A percentile compares a stretch with the other conserved stretches of the same genome.
Conservation (phyloP, 768 basidiomycete genomes). For the Suillus brevipes region DNA sequence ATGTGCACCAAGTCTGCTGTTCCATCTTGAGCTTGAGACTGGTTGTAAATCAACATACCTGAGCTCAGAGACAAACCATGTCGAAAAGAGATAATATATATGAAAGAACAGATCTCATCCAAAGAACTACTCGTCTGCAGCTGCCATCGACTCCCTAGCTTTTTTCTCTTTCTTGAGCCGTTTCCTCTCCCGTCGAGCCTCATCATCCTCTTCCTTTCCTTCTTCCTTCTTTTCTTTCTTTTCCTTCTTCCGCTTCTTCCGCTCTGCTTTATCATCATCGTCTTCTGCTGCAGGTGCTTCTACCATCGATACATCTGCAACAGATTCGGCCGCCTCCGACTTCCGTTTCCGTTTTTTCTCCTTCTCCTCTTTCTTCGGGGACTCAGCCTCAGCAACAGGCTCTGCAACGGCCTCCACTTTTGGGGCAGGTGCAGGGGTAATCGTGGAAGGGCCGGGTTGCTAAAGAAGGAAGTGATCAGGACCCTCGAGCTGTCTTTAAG, state of each 20-base stretch:
- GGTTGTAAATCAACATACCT: not conserved
- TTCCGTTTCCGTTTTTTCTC: slow-evolving; percentile 89
- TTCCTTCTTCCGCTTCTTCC: slow-evolving; percentile 61
- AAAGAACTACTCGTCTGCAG: slow-evolving; percentile 23
- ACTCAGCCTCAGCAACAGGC: slow-evolving; percentile 34
- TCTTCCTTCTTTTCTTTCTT: slow-evolving; percentile 53
- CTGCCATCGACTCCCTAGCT: slow-evolving; percentile 43
- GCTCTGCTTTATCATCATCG: slow-evolving; percentile 54
- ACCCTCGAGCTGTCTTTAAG: slow-evolving; percentile 14
- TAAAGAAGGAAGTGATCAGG: slow-evolving; percentile 20
- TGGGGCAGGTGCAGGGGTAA: slow-evolving; percentile 22
- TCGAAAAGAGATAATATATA: not conserved
- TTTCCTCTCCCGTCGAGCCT: slow-evolving; percentile 61
- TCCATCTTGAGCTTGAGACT: not conserved
- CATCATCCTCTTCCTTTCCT: slow-evolving; percentile 53
- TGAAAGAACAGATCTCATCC: not conserved
- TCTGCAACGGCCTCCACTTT: slow-evolving; percentile 28
- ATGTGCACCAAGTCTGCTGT: not conserved
- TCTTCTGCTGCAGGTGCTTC: slow-evolving; percentile 39
- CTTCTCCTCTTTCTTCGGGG: slow-evolving; percentile 50
- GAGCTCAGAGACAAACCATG: not conserved
- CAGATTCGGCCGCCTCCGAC: slow-evolving; percentile 51
- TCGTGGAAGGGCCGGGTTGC: slow-evolving; percentile 41
- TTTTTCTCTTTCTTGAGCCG: slow-evolving; percentile 72
- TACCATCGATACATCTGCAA: slow-evolving; percentile 44